phyloP scores from a whole-genome alignment of 2,329 filamentous ascomycete species.

The Zasmidium citrigriseum region DNA sequence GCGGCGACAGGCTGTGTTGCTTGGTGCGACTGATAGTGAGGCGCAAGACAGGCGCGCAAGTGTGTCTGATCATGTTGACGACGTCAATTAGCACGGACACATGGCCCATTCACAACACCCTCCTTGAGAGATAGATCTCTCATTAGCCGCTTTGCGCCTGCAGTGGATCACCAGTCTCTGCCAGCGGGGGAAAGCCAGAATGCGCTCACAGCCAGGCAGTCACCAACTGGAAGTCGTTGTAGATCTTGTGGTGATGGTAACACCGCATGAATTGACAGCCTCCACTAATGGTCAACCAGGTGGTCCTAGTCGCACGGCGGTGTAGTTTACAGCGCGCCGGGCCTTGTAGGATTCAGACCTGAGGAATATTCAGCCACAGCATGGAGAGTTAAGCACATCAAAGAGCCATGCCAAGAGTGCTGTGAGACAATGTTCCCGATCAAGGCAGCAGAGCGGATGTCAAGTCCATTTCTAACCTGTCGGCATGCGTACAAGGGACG shows the following conservation, averaged over 20 bases:
- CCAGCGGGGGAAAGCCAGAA: no score
- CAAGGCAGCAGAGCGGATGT: neutral
- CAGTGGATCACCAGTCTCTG: no score
- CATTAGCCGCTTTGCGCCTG: no score
- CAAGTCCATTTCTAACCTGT: neutral
- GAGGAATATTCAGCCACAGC: neutral
- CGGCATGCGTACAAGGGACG: neutral
- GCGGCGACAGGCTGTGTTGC: no score
- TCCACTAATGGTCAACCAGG: neutral
- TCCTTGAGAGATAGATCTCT: no score
- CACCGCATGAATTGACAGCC: neutral
- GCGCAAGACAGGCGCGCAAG: no score
- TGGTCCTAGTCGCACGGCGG: neutral
- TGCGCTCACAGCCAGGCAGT: neutral
- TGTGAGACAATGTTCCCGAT: neutral
- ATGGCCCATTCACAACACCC: no score
- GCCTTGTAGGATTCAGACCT: neutral
- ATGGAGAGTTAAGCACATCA: neutral
- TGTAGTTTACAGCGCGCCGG: neutral
- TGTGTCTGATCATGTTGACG: no score
- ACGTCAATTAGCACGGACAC: no score
- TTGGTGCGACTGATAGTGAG: no score
- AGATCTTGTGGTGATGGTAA: neutral
- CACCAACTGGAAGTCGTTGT: neutral
- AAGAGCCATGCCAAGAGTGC: neutral